A percentile compares a stretch with the other conserved stretches of the same genome.
Evolutionary conservation across 2,329 filamentous ascomycete genomes (phyloP).

Genomic region (Stenocarpella maydis): DNA sequence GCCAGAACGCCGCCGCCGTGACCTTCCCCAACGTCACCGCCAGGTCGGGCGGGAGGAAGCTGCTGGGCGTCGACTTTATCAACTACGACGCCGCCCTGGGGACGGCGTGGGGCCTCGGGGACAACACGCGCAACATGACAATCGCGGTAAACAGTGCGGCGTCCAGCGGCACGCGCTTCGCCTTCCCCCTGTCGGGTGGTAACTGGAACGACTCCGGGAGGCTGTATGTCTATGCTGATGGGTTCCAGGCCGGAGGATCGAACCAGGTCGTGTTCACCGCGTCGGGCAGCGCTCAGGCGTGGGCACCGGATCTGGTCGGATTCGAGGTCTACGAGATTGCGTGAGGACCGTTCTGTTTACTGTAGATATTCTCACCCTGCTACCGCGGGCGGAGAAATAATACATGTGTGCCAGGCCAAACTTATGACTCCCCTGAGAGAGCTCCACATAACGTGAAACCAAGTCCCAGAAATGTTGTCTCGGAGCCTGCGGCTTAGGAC

Average conservation of each 20-base stretch:
- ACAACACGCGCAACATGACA: conserved; percentile 60
- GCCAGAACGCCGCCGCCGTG: conserved; percentile 42
- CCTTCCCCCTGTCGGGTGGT: conserved; percentile 58
- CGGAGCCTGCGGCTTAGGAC: background rate
- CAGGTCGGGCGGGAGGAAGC: conserved; percentile 45
- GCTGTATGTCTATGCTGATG: conserved; percentile 53
- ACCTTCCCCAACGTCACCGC: conserved; percentile 46
- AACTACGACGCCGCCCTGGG: conserved; percentile 59
- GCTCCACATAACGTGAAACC: too few species aligned
- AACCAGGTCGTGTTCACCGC: conserved; percentile 49
- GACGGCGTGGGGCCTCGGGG: conserved; percentile 52
- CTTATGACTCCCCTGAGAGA: background rate
- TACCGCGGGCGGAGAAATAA: background rate
- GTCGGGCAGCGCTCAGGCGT: conserved; percentile 35
- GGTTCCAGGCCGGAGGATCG: conserved; percentile 51
- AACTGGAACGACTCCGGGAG: conserved; percentile 60
- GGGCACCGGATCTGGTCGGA: conserved; percentile 54
- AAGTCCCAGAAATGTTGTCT: background rate
- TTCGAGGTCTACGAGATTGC: conserved; percentile 46
- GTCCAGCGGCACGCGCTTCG: conserved; percentile 51
- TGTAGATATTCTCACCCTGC: background rate
- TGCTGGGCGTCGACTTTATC: conserved; percentile 58
- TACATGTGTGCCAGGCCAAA: background rate
- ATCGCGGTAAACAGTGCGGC: conserved; percentile 54
- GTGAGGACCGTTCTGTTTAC: background rate